phyloP scores from a whole-genome alignment of 257 asterid genomes.

The Solanum chmielewskii region DNA sequence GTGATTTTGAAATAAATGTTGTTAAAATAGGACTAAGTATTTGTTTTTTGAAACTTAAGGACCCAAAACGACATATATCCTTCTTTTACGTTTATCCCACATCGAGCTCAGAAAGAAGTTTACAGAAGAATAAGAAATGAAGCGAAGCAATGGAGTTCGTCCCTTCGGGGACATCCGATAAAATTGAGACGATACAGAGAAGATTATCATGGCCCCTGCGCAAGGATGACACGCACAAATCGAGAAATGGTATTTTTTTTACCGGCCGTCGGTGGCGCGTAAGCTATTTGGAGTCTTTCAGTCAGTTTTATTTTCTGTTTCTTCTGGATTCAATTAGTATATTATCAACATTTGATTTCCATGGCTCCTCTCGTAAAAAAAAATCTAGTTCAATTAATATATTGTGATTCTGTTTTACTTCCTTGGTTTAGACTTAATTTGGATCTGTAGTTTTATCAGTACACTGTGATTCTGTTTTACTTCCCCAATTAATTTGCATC shows the following conservation, averaged over 20 bases:
- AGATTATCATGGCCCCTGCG: constrained; percentile 15
- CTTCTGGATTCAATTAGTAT: too few relatives aligned
- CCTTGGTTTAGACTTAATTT: background rate
- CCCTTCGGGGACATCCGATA: constrained; percentile 14
- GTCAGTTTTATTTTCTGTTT: too few relatives aligned
- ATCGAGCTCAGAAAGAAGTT: background rate
- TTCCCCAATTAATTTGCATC: background rate
- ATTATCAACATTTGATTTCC: too few relatives aligned
- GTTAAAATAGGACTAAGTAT: background rate
- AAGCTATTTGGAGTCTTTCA: too few relatives aligned
- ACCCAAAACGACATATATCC: background rate
- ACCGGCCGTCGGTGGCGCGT: background rate
- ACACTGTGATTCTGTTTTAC: background rate
- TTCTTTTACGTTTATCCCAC: background rate
- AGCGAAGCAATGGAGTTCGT: background rate
- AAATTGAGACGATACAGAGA: constrained; percentile 17
- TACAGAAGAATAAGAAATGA: fast-evolving
- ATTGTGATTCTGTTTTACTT: background rate
- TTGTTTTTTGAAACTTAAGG: background rate
- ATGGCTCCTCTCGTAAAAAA: too few relatives aligned
- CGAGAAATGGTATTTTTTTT: background rate
- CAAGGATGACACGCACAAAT: constrained; percentile 15
- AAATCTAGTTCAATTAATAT: too few relatives aligned
- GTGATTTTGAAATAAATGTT: background rate
- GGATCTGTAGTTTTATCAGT: too few relatives aligned